Conservation (phyloP, 306 rosid species). For the Casuarina cunninghamiana region DNA sequence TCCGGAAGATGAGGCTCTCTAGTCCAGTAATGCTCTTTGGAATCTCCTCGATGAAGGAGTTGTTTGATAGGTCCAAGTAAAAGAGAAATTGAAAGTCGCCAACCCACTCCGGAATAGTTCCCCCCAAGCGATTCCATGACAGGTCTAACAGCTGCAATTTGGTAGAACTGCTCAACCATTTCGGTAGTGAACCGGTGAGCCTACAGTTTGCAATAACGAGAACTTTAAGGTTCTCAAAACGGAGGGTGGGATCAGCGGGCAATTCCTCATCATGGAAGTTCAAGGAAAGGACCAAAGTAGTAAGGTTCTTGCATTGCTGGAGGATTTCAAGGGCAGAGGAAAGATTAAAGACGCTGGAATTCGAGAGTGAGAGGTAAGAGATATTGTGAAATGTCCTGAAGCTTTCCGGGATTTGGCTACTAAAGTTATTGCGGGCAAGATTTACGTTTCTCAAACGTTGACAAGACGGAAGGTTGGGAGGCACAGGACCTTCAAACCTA, state of each 20-base stretch:
- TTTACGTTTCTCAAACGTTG: conserved; percentile 37
- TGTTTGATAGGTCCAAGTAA: conserved; percentile 64
- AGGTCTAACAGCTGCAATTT: conserved; percentile 48
- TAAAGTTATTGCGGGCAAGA: conserved; percentile 43
- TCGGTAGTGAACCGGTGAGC: conserved; percentile 50
- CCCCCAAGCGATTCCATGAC: conserved; percentile 51
- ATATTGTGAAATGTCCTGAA: conserved; percentile 39
- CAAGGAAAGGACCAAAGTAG: conserved; percentile 48
- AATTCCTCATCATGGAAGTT: conserved; percentile 47
- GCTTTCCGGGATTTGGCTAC: conserved; percentile 47
- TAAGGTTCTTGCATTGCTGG: conserved; percentile 46
- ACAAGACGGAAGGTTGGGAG: conserved; percentile 46
- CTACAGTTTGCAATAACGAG: conserved; percentile 47
- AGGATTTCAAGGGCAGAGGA: conserved; percentile 37
- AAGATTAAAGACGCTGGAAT: conserved; percentile 36
- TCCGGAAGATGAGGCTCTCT: conserved; percentile 24
- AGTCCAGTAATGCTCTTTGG: conserved; percentile 37
- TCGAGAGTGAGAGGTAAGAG: conserved; percentile 47
- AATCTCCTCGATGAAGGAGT: conserved; percentile 48
- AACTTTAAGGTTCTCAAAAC: conserved; percentile 41
- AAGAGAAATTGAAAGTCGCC: conserved; percentile 39
- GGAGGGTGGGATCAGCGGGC: conserved; percentile 32
- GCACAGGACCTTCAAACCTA: conserved; percentile 40
- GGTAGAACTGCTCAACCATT: conserved; percentile 42
- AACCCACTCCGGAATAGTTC: conserved; percentile 48